A percentile compares a stretch with the other conserved stretches of the same genome.
Evolutionary conservation across 2,329 filamentous ascomycete genomes (phyloP).

Genomic region (Harringtonia aguacate): DNA sequence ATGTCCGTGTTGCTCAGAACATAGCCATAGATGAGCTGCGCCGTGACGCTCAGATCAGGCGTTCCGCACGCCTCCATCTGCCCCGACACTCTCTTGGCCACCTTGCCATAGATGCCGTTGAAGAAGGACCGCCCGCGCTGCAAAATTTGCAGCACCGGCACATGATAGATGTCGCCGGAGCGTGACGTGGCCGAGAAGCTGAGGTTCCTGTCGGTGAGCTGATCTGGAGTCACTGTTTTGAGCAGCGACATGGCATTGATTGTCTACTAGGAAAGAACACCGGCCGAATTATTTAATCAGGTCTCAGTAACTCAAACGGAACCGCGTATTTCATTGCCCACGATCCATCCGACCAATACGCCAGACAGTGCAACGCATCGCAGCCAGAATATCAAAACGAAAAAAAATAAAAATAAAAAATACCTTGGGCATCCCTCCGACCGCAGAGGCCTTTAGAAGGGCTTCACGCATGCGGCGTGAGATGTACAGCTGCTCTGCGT

Average conservation of each 20-base stretch:
- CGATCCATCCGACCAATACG: too few relatives aligned
- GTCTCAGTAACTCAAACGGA: too few relatives aligned
- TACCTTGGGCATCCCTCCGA: constrained; percentile 41
- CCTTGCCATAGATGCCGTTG: constrained; percentile 36
- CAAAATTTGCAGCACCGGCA: constrained; percentile 23
- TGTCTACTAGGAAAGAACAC: constrained; percentile 17
- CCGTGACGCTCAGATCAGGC: constrained; percentile 36
- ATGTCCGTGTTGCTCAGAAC: constrained; percentile 35
- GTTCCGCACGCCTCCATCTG: constrained; percentile 38
- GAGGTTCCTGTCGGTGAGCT: constrained; percentile 27
- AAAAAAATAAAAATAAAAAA: neutral
- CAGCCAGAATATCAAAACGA: too few relatives aligned
- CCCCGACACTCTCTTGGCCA: constrained; percentile 33
- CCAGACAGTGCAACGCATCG: too few relatives aligned
- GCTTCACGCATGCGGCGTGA: constrained; percentile 36
- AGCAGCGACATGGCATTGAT: constrained; percentile 36
- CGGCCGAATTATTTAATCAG: neutral
- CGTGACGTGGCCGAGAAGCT: constrained; percentile 27
- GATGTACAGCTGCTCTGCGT: constrained; percentile 30
- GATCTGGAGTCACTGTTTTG: constrained; percentile 28
- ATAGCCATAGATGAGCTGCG: constrained; percentile 37
- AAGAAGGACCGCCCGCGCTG: constrained; percentile 35
- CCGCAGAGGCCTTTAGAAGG: constrained; percentile 34
- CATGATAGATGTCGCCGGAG: constrained; percentile 25
- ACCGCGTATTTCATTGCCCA: too few relatives aligned